Percentiles rank a stretch among this genome's conserved stretches.
Evolutionary conservation across 2,329 filamentous ascomycete species (phyloP).

Genomic region (Alternaria sp.): DNA sequence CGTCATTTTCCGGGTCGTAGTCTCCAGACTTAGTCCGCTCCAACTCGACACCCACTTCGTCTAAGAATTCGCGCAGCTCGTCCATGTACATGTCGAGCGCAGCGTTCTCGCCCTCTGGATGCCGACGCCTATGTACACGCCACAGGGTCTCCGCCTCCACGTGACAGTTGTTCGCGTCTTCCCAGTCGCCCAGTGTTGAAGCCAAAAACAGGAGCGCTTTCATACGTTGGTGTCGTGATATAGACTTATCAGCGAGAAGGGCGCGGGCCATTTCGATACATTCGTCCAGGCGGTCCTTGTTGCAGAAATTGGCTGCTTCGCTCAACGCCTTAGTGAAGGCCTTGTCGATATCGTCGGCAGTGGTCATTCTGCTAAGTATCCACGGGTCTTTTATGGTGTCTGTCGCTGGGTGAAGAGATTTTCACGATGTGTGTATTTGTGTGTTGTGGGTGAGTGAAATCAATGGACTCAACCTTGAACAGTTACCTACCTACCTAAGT

Average conservation of each 20-base stretch:
- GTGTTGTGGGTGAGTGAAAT: background rate
- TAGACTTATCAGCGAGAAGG: background rate
- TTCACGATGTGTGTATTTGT: background rate
- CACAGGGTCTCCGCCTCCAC: background rate
- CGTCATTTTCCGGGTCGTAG: background rate
- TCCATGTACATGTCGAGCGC: background rate
- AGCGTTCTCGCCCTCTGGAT: background rate
- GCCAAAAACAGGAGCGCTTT: background rate
- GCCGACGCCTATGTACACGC: background rate
- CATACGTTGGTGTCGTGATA: background rate
- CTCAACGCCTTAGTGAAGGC: background rate
- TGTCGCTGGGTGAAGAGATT: background rate
- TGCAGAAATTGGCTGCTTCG: background rate
- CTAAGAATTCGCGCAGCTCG: accelerated
- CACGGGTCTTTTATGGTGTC: background rate
- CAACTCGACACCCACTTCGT: background rate
- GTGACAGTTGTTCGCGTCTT: background rate
- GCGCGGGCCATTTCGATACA: background rate
- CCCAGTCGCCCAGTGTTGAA: background rate
- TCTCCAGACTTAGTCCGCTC: background rate
- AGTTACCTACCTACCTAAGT: background rate
- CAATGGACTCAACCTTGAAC: background rate
- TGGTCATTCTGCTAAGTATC: background rate
- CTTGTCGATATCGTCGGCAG: background rate
- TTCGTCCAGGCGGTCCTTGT: background rate